phyloP scores from a whole-genome alignment of 352 stramenopile species.

The Globisporangium canariense region DNA sequence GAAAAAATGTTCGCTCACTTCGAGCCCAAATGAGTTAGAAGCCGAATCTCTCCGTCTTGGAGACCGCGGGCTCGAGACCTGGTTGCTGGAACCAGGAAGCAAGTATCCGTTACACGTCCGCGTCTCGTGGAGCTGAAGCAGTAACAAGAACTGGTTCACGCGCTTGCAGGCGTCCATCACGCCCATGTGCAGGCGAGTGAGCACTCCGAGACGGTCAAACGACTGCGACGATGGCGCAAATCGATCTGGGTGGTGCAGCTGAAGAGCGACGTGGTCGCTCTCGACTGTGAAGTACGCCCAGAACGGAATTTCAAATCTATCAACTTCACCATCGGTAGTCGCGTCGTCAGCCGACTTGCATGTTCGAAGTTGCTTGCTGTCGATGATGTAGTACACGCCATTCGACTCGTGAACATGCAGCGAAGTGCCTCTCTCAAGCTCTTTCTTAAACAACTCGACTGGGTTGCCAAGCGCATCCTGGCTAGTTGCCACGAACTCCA shows the following conservation, averaged over 20 bases:
- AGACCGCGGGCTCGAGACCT: constrained; percentile 37
- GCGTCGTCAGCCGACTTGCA: not conserved
- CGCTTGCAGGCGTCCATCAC: constrained; percentile 65
- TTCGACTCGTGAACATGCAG: constrained; percentile 56
- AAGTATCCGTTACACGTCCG: constrained; percentile 71
- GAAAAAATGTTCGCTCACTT: constrained; percentile 53
- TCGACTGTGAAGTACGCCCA: constrained; percentile 78
- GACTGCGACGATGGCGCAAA: constrained; percentile 17
- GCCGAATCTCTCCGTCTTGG: constrained; percentile 33
- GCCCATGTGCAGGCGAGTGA: constrained; percentile 73
- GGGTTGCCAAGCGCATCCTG: constrained; percentile 59
- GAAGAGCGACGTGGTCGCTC: constrained; percentile 44
- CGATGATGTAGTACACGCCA: constrained; percentile 69
- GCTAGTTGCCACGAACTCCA: constrained; percentile 64
- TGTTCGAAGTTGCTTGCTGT: constrained; percentile 16
- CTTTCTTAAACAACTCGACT: constrained; percentile 58
- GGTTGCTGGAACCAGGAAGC: constrained; percentile 39
- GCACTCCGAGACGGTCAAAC: constrained; percentile 55
- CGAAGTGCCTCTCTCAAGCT: constrained; percentile 41
- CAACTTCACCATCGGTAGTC: not conserved
- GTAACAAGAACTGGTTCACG: constrained; percentile 83
- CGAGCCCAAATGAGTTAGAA: constrained; percentile 22
- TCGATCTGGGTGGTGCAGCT: constrained; percentile 55
- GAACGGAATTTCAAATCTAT: constrained; percentile 57
- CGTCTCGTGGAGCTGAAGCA: constrained; percentile 84